Conservation (phyloP, 306 rosid genomes). For the Cucumis melo region DNA sequence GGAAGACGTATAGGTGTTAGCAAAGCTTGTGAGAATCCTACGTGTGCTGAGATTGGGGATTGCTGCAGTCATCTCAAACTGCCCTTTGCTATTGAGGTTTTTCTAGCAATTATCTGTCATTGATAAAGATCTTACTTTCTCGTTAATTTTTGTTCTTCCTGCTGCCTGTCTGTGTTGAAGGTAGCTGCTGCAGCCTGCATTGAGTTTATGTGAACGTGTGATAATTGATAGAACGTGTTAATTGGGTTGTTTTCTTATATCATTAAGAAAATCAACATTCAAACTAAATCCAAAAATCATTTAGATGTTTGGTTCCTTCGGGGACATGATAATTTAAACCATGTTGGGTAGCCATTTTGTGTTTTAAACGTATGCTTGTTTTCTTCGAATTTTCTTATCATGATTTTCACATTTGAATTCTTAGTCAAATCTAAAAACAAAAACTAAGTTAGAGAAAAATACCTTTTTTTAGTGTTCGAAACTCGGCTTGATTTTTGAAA, state of each 20-base stretch:
- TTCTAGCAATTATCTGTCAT: background rate
- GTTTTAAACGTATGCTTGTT: too few relatives aligned
- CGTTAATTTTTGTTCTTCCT: background rate
- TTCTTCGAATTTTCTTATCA: too few relatives aligned
- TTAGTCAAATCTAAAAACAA: too few relatives aligned
- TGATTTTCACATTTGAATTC: too few relatives aligned
- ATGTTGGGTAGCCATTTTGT: too few relatives aligned
- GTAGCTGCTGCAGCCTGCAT: background rate
- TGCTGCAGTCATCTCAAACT: constrained; percentile 66
- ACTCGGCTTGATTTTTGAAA: too few relatives aligned
- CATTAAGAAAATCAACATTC: too few relatives aligned
- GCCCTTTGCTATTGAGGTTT: constrained; percentile 71
- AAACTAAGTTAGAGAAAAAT: too few relatives aligned
- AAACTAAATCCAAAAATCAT: too few relatives aligned
- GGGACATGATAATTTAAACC: too few relatives aligned
- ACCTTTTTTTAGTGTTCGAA: too few relatives aligned
- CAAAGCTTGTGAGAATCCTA: constrained; percentile 76
- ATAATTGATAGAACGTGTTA: background rate
- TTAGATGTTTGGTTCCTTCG: too few relatives aligned
- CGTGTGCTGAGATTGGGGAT: constrained; percentile 74
- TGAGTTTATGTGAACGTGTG: background rate
- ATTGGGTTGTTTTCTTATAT: background rate
- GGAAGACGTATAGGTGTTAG: constrained; percentile 60
- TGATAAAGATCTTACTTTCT: background rate
- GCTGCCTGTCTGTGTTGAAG: background rate